A percentile compares a stretch with the other conserved stretches of the same genome.
Evolutionary conservation across 2,329 filamentous ascomycete genomes (phyloP).

Genomic region (Colletotrichum graminicola): DNA sequence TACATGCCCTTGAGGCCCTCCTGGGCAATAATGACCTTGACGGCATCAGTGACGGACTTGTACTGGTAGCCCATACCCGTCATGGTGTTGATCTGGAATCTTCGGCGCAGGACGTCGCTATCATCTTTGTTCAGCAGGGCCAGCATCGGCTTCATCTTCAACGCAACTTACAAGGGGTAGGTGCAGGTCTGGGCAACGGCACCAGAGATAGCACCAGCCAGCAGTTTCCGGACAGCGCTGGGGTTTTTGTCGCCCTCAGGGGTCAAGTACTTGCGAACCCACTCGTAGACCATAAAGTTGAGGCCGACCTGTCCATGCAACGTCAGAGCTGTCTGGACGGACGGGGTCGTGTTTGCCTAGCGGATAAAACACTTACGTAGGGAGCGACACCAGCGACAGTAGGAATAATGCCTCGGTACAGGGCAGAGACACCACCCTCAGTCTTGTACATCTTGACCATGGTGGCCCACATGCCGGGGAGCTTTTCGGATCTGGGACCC

Average conservation of each 20-base stretch:
- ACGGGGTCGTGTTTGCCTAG: too few species aligned
- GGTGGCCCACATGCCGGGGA: slow-evolving; percentile 94
- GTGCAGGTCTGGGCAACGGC: slow-evolving; percentile 97
- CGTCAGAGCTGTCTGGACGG: slow-evolving; percentile 18
- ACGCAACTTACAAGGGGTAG: slow-evolving; percentile 88
- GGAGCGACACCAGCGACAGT: slow-evolving; percentile 96
- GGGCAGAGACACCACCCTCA: slow-evolving; percentile 84
- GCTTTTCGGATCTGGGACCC: slow-evolving; percentile 70
- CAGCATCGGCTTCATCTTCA: slow-evolving; percentile 26
- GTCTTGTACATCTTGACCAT: slow-evolving; percentile 87
- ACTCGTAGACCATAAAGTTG: slow-evolving; percentile 99
- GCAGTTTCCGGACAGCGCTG: slow-evolving; percentile 81
- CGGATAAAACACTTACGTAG: slow-evolving; percentile 70
- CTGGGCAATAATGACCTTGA: slow-evolving; percentile 83
- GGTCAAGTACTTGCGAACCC: slow-evolving; percentile 85
- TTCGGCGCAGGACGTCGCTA: slow-evolving; percentile 89
- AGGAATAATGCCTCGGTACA: slow-evolving; percentile 95
- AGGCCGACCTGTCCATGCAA: slow-evolving; percentile 77
- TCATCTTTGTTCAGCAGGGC: slow-evolving; percentile 45
- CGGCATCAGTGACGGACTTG: slow-evolving; percentile 85
- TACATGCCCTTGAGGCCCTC: slow-evolving; percentile 90
- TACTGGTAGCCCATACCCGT: slow-evolving; percentile 98
- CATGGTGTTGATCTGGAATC: slow-evolving; percentile 99
- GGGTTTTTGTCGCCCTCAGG: slow-evolving; percentile 90
- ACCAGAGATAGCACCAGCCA: slow-evolving; percentile 93